Conservation (phyloP, 1,139 yeast species). For the Suhomyces bribrorum region DNA sequence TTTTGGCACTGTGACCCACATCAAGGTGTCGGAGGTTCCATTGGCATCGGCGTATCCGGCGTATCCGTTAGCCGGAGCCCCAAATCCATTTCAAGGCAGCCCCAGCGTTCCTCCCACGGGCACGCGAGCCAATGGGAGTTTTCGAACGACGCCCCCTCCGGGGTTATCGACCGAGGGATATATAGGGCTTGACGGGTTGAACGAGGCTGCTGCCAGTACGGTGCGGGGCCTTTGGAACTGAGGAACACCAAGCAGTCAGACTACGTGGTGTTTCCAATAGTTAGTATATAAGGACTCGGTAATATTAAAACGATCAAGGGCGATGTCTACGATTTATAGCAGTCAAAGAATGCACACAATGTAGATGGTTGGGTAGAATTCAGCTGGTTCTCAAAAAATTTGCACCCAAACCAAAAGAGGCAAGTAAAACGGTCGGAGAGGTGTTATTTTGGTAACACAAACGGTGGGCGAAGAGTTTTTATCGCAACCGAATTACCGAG, state of each 20-base stretch:
- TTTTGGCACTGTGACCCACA: conserved; percentile 47
- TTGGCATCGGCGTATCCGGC: conserved; percentile 1
- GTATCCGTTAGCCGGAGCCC: neutral
- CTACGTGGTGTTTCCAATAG: too few relatives aligned
- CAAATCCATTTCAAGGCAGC: conserved; percentile 1
- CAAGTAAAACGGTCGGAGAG: too few relatives aligned
- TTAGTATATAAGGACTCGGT: too few relatives aligned
- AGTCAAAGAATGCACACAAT: too few relatives aligned
- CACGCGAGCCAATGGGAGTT: neutral
- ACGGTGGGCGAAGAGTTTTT: too few relatives aligned
- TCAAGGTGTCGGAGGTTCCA: conserved; percentile 28
- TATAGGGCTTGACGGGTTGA: conserved; percentile 5
- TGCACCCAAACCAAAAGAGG: too few relatives aligned
- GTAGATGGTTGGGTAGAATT: too few relatives aligned
- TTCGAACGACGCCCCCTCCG: conserved; percentile 9
- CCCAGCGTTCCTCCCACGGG: neutral
- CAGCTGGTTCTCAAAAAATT: too few relatives aligned
- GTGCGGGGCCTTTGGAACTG: conserved; percentile 10
- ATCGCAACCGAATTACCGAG: too few relatives aligned
- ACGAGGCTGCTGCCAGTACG: neutral
- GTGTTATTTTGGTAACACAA: too few relatives aligned
- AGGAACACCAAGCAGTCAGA: neutral
- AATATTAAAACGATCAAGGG: too few relatives aligned
- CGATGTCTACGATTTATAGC: too few relatives aligned
- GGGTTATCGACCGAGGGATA: conserved; percentile 8